These are phyloP conservation scores for Fusarium siculi DNA, from an alignment of 2,329 filamentous ascomycete genomes.

Conservation along the genomic window DNA sequence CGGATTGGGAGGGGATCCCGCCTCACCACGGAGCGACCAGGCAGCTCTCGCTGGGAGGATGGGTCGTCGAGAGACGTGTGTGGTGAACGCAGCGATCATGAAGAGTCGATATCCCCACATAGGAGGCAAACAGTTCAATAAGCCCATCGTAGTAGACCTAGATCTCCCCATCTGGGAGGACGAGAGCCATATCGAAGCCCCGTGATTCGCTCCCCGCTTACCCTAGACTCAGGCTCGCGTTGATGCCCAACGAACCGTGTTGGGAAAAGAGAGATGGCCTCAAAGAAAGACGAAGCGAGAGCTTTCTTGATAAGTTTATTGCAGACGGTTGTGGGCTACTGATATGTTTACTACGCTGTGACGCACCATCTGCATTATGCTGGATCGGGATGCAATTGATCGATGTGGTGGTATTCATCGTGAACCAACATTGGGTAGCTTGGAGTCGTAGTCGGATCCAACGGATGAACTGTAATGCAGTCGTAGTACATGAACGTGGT, in stretches of 20 bases:
- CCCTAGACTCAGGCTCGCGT: conserved; percentile 31
- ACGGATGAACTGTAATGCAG: conserved; percentile 15
- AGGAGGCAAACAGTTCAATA: conserved; percentile 74
- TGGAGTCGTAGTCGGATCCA: conserved; percentile 6
- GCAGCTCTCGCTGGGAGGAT: conserved; percentile 54
- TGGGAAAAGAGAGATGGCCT: conserved; percentile 10
- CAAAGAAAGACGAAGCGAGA: conserved; percentile 9
- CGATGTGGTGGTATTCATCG: conserved; percentile 6
- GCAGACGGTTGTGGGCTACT: background rate
- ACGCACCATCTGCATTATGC: conserved; percentile 25
- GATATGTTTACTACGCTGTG: conserved; percentile 15
- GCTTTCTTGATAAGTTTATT: conserved; percentile 12
- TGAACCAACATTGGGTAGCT: conserved; percentile 1
- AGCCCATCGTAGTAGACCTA: conserved; percentile 86
- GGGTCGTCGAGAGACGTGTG: conserved; percentile 73
- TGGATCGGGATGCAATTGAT: conserved; percentile 10
- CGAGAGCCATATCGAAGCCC: background rate
- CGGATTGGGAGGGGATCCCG: conserved; percentile 55
- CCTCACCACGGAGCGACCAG: conserved; percentile 55
- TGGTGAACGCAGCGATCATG: conserved; percentile 84
- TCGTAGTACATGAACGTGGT: conserved; percentile 24
- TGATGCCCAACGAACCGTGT: conserved; percentile 41
- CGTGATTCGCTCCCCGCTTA: conserved; percentile 24
- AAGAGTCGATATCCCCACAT: conserved; percentile 72
- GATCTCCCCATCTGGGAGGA: conserved; percentile 68